phyloP scores from a whole-genome alignment of 768 basidiomycete species.

The Dacryopinax primogenitus region DNA sequence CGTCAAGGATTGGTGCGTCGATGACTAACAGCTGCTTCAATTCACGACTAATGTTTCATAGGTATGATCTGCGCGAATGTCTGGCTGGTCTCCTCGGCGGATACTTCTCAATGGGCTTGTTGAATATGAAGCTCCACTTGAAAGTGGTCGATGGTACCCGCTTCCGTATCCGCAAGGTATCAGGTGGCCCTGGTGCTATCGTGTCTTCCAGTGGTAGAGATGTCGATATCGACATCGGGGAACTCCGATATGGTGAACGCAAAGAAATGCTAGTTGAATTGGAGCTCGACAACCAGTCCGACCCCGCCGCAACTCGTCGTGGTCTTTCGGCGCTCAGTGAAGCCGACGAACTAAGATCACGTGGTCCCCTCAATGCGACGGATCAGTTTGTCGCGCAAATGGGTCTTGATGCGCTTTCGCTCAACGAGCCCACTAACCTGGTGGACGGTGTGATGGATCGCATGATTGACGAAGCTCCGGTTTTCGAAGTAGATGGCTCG shows the following conservation, averaged over 20 bases:
- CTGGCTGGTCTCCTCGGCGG: slow-evolving; percentile 92
- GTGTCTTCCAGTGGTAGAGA: slow-evolving; percentile 85
- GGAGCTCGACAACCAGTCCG: slow-evolving; percentile 66
- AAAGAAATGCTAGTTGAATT: slow-evolving; percentile 96
- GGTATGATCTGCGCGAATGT: slow-evolving; percentile 79
- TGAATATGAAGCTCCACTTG: slow-evolving; percentile 91
- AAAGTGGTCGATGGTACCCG: slow-evolving; percentile 79
- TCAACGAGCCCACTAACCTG: slow-evolving; percentile 61
- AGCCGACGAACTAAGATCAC: slow-evolving; percentile 18
- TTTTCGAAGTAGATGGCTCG: slow-evolving; percentile 88
- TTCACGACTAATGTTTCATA: slow-evolving; percentile 8
- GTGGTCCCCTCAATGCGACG: slow-evolving; percentile 54
- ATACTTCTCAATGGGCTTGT: slow-evolving; percentile 87
- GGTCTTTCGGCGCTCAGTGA: not conserved
- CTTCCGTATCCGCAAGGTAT: slow-evolving; percentile 90
- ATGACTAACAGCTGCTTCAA: not conserved
- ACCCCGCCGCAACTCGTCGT: slow-evolving; percentile 1
- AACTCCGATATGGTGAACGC: slow-evolving; percentile 88
- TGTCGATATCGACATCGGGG: slow-evolving; percentile 89
- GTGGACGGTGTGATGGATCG: slow-evolving; percentile 87
- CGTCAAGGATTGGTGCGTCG: slow-evolving; percentile 70
- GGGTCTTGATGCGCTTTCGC: slow-evolving; percentile 56
- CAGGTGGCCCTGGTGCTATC: slow-evolving; percentile 76
- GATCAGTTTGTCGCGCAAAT: slow-evolving; percentile 79
- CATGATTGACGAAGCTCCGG: slow-evolving; percentile 95